These are phyloP conservation scores for Thraustochytrium striatum DNA, from an alignment of 352 stramenopile genomes.

Conservation along the genomic window DNA sequence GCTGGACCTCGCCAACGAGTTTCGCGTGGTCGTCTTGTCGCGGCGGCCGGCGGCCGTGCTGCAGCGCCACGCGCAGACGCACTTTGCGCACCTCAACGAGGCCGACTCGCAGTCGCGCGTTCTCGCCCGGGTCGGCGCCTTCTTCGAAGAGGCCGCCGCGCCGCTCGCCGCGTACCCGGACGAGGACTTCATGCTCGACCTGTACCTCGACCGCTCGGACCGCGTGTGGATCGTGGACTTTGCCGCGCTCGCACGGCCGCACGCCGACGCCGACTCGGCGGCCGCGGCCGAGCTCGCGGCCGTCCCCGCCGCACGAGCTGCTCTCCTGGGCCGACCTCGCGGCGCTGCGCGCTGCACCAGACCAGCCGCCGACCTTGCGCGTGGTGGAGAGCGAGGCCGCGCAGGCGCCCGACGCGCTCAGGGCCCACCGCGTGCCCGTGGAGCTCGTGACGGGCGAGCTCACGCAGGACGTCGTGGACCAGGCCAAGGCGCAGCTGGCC, in stretches of 20 bases:
- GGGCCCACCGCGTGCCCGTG: conserved; percentile 22
- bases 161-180: conserved; percentile 19
- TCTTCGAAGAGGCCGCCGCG: conserved; percentile 12
- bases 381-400: neutral
- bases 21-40: conserved; percentile 15
- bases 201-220: conserved; percentile 29
- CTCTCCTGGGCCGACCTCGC: conserved; percentile 19
- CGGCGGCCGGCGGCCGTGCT: neutral
- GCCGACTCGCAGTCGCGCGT: neutral
- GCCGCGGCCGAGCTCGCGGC: neutral
- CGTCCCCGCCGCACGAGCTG: conserved; percentile 13
- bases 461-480: conserved; percentile 16
- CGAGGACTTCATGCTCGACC: conserved; percentile 21
- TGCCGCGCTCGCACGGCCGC: neutral
- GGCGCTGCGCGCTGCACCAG: neutral
- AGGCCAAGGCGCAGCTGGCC: conserved; percentile 31
- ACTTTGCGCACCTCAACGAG: conserved; percentile 1
- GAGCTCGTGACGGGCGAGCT: conserved; percentile 28
- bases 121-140: neutral
- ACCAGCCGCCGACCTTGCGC: too few relatives aligned
- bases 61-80: conserved; percentile 21
- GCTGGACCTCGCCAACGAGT: conserved; percentile 45
- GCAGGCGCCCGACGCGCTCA: neutral
- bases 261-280: neutral
- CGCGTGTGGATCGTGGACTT: conserved; percentile 48